Evolutionary conservation across 73 alveolate genomes (phyloP).

Genomic region (Vitrella brassicaformis): DNA sequence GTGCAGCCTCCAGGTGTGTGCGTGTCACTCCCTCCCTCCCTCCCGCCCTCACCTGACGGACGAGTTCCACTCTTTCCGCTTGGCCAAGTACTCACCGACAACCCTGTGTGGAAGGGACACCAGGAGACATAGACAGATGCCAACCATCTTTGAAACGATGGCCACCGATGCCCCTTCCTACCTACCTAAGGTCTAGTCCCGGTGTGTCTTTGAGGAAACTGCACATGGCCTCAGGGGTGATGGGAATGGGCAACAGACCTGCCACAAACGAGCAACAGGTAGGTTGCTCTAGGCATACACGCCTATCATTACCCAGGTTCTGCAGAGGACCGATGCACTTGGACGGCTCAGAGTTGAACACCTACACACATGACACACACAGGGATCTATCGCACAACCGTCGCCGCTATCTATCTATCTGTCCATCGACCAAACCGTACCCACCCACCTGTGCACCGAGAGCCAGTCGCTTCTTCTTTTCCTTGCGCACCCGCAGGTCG

Average conservation of each 20-base stretch:
- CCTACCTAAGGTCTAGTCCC: not conserved
- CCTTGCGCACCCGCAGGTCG: not conserved
- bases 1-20: too few species aligned
- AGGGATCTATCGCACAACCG: too few species aligned
- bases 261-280: too few species aligned
- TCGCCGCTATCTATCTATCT: too few species aligned
- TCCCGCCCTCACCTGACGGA: too few species aligned
- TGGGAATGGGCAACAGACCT: not conserved
- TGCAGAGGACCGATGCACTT: slow-evolving; percentile 24
- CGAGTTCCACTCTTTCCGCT: slow-evolving; percentile 29
- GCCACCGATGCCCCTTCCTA: too few species aligned
- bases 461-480: not conserved
- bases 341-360: not conserved
- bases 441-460: not conserved
- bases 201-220: not conserved
- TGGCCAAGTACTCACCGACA: slow-evolving; percentile 33
- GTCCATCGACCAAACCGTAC: too few species aligned
- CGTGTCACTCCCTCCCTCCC: too few species aligned
- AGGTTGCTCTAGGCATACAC: not conserved
- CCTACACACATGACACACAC: too few species aligned
- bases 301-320: slow-evolving; percentile 3
- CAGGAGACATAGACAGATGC: too few species aligned
- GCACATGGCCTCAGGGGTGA: not conserved
- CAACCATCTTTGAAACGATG: too few species aligned
- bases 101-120: too few species aligned